Percentiles rank a stretch among this genome's conserved stretches.
These are phyloP conservation scores for Paraglomus brasilianum DNA, from an alignment of 192 early-diverging fungal species.

Conservation along the genomic window DNA sequence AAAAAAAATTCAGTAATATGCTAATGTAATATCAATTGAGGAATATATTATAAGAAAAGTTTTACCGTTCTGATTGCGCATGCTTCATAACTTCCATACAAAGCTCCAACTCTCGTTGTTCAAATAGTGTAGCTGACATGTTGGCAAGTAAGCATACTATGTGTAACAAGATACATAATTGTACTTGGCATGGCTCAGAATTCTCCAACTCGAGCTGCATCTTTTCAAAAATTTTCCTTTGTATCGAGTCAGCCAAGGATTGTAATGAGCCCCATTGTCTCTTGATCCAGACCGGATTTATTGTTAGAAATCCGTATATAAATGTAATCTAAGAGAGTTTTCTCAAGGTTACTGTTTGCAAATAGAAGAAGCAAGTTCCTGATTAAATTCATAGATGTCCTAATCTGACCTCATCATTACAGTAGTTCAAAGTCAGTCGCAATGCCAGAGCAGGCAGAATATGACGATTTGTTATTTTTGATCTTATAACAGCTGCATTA, in stretches of 20 bases:
- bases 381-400: neutral
- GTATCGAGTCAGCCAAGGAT: neutral
- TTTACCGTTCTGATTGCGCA: conserved; percentile 15
- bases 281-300: neutral
- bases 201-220: neutral
- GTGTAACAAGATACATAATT: neutral
- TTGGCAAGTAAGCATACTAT: neutral
- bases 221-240: neutral
- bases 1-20: neutral
- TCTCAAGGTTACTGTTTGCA: neutral
- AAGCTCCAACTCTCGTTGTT: neutral
- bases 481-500: neutral
- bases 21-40: neutral
- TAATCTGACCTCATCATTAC: conserved; percentile 6
- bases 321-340: neutral
- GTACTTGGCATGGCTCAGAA: neutral
- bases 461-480: neutral
- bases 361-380: neutral
- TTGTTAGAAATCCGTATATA: conserved; percentile 3
- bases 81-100: neutral
- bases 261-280: neutral
- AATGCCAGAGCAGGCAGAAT: conserved; percentile 16
- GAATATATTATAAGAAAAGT: neutral
- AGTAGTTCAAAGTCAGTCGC: neutral
- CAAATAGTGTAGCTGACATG: neutral